These are phyloP conservation scores for Saksenaea oblongispora DNA, from an alignment of 371 early-diverging fungal genomes.

Conservation along the genomic window DNA sequence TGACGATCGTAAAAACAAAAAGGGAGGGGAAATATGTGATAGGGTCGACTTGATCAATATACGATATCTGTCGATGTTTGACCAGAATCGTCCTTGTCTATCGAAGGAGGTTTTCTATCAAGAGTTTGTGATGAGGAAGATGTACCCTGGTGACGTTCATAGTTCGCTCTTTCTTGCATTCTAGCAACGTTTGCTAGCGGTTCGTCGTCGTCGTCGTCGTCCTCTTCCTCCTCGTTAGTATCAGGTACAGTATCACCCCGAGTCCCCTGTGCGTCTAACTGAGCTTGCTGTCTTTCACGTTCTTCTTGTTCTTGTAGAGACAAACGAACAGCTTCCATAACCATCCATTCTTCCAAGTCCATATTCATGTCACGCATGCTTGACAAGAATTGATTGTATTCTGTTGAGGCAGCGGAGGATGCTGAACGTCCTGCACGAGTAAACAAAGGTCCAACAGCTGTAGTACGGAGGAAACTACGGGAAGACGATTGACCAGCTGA, in stretches of 20 bases:
- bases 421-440: slow-evolving; percentile 46
- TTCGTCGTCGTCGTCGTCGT: background rate
- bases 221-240: background rate
- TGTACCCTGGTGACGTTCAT: background rate
- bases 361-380: slow-evolving; percentile 76
- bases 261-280: background rate
- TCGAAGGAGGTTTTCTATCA: background rate
- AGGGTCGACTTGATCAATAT: background rate
- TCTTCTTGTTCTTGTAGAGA: slow-evolving; percentile 71
- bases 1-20: background rate
- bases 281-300: slow-evolving; percentile 11
- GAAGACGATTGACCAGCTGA: slow-evolving; percentile 30
- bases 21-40: background rate
- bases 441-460: slow-evolving; percentile 23
- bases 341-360: slow-evolving; percentile 89
- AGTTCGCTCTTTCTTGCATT: background rate
- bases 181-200: background rate
- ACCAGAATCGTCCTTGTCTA: background rate
- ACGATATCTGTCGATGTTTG: background rate
- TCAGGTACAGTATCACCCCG: background rate
- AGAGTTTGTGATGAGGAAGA: background rate
- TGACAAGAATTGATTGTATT: slow-evolving; percentile 59
- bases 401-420: slow-evolving; percentile 45
- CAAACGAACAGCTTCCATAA: slow-evolving; percentile 87
- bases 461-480: slow-evolving; percentile 19